These are phyloP conservation scores for Aspergillus phoenicis DNA, from an alignment of 2,329 filamentous ascomycete species.

Conservation along the genomic window DNA sequence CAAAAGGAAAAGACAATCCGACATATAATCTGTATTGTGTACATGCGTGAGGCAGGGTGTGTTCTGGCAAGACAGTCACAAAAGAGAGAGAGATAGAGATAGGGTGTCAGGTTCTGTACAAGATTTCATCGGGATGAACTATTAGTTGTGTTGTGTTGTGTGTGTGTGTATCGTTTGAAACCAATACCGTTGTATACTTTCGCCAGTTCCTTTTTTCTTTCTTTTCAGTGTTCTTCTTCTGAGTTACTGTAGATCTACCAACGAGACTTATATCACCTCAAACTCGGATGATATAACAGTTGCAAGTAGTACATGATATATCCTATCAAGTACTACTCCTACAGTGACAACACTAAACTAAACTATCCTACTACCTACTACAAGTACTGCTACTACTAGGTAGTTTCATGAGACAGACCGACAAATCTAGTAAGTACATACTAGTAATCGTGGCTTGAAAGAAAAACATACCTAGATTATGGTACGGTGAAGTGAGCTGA, in stretches of 20 bases:
- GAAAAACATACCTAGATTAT: no score
- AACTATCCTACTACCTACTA: no score
- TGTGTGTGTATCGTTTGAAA: slow-evolving; percentile 5
- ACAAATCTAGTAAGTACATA: no score
- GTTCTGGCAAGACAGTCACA: not conserved
- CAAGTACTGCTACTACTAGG: no score
- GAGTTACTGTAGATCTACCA: no score
- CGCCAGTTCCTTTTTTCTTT: not conserved
- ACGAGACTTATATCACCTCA: not conserved
- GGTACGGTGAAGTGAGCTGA: no score
- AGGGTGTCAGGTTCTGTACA: not conserved
- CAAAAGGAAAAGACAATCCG: not conserved
- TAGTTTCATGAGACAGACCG: no score
- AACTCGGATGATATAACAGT: no score
- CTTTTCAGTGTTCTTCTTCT: not conserved
- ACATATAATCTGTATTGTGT: slow-evolving; percentile 1
- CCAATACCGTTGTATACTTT: not conserved
- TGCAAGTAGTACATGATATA: no score
- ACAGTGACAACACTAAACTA: no score
- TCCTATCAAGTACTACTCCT: no score
- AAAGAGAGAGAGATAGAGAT: not conserved
- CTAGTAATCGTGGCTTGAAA: no score
- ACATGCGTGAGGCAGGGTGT: not conserved
- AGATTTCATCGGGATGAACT: not conserved
- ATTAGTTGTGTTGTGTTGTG: not conserved